phyloP scores from a whole-genome alignment of 345 rosid genomes.

The Gossypium herbaceum region DNA sequence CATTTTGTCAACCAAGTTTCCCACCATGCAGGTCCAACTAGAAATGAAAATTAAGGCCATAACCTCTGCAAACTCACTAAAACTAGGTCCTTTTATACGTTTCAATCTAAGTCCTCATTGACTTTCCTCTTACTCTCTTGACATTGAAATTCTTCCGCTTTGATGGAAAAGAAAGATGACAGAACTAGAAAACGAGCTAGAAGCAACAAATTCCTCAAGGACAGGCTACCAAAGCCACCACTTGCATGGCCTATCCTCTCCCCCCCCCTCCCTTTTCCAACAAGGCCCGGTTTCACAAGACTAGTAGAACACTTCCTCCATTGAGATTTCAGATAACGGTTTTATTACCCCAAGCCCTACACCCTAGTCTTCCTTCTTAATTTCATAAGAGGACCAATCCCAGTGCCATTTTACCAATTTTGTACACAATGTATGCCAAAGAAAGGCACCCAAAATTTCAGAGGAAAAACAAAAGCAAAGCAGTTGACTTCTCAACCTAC shows the following conservation, averaged over 20 bases:
- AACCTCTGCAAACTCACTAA: neutral
- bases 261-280: neutral
- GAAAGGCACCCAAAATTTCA: neutral
- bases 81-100: neutral
- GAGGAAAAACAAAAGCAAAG: neutral
- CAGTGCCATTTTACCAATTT: neutral
- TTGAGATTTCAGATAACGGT: neutral
- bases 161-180: neutral
- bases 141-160: neutral
- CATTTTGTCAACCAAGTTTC: neutral
- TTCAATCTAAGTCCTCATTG: conserved; percentile 1
- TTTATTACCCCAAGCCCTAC: neutral
- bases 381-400: neutral
- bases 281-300: neutral
- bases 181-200: neutral
- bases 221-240: neutral
- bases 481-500: neutral
- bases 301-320: neutral
- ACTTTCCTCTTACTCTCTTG: neutral
- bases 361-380: neutral
- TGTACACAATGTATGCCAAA: neutral
- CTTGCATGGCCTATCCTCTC: too few relatives aligned
- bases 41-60: neutral
- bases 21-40: neutral
- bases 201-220: conserved; percentile 1